Base-by-base conservation (phyloP, 2,329 filamentous ascomycete species). In the Beauveria bassiana region DNA sequence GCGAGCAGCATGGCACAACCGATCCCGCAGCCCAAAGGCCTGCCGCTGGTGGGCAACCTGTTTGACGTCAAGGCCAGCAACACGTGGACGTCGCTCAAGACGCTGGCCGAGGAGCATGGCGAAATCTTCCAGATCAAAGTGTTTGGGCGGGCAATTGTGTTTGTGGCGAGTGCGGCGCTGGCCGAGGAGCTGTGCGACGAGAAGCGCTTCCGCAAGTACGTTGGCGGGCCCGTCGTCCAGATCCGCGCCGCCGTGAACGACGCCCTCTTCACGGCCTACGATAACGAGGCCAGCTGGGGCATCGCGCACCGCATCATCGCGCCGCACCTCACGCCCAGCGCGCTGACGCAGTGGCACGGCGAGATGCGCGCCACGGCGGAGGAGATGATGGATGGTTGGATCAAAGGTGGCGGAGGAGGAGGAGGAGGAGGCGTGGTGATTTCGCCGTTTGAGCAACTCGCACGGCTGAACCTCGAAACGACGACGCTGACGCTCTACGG, bases 371-470 rank as follows among this genome's bases (percentile, higher is more conserved):
- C 76, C 49, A 76, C 74, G n/a, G 74, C 79, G 0, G 67, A 70
- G 10, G 82, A 84, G 63, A 71, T 86, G 43, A 68, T 83, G 18
- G 68, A 70, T 8, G 78, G 79, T 57, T 86, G 83, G 84, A 70
- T 68, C 45, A 71, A 70, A 0, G 70, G 77, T 1, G 75, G 69
- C 0, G 43, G 31, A 31, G 31, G 65, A 1, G 43, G 28, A 2
- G 28, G 65, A 1, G 69, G 69, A n/a, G 40, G 16, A 1, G 22
- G 14, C 28, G 75, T 75, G 62, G 70, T 70, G 42, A 70, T 84
- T n/a, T 70, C 72, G 5, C 75, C 80, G 0, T 72, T 83, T 10
- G 72, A 72, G 9, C 79, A 84, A 54, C 73, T 86, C 18, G 80
- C 83, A 65, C 73, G 80, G 18, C 71, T 84, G 18, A 80, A 82